These are phyloP conservation scores for Truncatella angustata DNA, from an alignment of 2,329 filamentous ascomycete genomes.

Conservation along the genomic window DNA sequence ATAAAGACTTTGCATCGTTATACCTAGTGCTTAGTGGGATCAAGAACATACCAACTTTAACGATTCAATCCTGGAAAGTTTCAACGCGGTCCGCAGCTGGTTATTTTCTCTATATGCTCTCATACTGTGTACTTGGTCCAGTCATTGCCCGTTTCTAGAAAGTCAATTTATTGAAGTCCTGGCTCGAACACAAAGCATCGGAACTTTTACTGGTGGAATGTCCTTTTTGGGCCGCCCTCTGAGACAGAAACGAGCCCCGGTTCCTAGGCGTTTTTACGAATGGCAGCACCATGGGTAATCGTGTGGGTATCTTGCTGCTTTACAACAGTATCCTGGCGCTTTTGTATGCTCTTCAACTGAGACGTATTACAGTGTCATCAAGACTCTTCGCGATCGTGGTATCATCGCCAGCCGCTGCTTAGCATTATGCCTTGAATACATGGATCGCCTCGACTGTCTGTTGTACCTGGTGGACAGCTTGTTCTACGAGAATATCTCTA, in stretches of 20 bases:
- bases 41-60: neutral
- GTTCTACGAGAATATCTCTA: too few species aligned
- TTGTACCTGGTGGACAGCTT: too few species aligned
- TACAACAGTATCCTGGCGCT: conserved; percentile 10
- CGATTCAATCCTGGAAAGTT: conserved; percentile 12
- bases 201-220: conserved; percentile 10
- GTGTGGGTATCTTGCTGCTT: conserved; percentile 12
- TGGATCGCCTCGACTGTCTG: too few species aligned
- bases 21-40: conserved; percentile 2
- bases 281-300: conserved; percentile 15
- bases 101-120: conserved; percentile 12
- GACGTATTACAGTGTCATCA: conserved; percentile 14
- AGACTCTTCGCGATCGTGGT: conserved; percentile 14
- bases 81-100: conserved; percentile 9
- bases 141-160: conserved; percentile 11
- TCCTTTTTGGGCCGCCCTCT: conserved; percentile 5
- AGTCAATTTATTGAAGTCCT: conserved; percentile 7
- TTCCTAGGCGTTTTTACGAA: conserved; percentile 14
- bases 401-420: conserved; percentile 11
- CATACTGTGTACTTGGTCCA: conserved; percentile 13
- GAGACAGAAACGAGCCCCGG: neutral
- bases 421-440: too few species aligned
- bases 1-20: neutral
- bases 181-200: neutral
- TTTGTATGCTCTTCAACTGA: conserved; percentile 13